Percentiles rank a stretch among this genome's conserved stretches.
Evolutionary conservation across 352 stramenopile species (phyloP).

Genomic region (Phytopythium mirpurense): DNA sequence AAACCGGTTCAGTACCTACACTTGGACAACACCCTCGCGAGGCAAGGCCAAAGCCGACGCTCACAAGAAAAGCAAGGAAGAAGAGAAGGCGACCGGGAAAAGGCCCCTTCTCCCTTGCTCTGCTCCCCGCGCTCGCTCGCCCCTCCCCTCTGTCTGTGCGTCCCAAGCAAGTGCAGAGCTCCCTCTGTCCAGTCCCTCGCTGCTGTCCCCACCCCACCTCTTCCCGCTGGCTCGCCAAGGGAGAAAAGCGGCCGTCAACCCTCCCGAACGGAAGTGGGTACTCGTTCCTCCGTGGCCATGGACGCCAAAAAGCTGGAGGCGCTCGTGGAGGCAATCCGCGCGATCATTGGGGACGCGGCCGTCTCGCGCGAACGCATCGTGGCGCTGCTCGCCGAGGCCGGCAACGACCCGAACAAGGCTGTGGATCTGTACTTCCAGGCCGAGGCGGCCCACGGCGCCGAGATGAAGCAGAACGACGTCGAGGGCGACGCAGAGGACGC

Average conservation of each 20-base stretch:
- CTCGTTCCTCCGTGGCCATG: constrained; percentile 16
- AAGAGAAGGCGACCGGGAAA: constrained; percentile 15
- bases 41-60: too few relatives aligned
- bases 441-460: constrained; percentile 32
- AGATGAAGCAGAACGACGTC: constrained; percentile 45
- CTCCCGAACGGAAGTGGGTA: too few relatives aligned
- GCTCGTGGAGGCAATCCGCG: constrained; percentile 74
- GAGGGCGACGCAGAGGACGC: constrained; percentile 40
- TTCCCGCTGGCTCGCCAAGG: background rate
- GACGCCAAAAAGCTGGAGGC: constrained; percentile 48
- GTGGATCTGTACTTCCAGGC: constrained; percentile 78
- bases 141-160: background rate
- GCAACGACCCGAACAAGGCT: constrained; percentile 78
- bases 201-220: too few relatives aligned
- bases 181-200: too few relatives aligned
- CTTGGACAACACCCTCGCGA: too few relatives aligned
- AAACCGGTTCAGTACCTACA: too few relatives aligned
- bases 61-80: constrained; percentile 4
- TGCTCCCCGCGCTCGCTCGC: background rate
- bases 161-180: too few relatives aligned
- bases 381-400: constrained; percentile 46
- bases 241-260: background rate
- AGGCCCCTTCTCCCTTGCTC: constrained; percentile 2
- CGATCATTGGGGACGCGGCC: constrained; percentile 59
- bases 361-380: constrained; percentile 64